Base-by-base conservation (phyloP, 495 filamentous ascomycete genomes). In the Lophiostoma macrostomum region DNA sequence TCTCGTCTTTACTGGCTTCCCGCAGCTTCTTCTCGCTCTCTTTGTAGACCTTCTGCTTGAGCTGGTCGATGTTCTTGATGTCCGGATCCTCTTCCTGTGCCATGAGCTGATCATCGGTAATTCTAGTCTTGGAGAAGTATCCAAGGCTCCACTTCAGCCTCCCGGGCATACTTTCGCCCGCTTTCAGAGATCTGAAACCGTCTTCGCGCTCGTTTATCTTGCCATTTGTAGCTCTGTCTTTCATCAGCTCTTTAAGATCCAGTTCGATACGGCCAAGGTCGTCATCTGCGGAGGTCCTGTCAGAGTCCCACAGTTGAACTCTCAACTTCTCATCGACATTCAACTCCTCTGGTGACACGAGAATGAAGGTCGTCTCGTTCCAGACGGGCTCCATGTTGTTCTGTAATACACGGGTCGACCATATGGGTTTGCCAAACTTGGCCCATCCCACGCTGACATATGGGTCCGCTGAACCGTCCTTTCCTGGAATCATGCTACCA, bases 381-480 rank as follows among this genome's bases (percentile, higher is more conserved):
- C 84, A 89, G 32, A 71, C 72, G 0, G 85, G 85, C 35, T 86
- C 66, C 65, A 84, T 76, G 12, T 85, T 77, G n/a, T 73, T 65
- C 16, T 73, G 68, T 58, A 79, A 80, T 60, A 91, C 79, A 64
- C 76, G 81, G 27, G 75, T 87, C 34, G 78, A 80, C 64, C 65
- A 73, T 37, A 83, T 67, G 29, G 85, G 81, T 56, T 87, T 88
- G 39, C 83, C 81, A 60, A 87, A 86, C 53, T 88, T 89, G 13
- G 80, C 83, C 81, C 85, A 89, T 8, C 80, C 83, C 13, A 87
- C 79, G 8, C 76, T 79, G 22, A 88, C 80, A 60, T 88, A 89
- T 1, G 78, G 69, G 65, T 89, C 85, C 19, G 80, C 77, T 19
- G 80, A 80, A 4, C 84, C 83, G 6, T 73, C 56, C 53, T 79